Percentiles rank a stretch among this genome's conserved stretches.
Evolutionary conservation across 2,329 filamentous ascomycete species (phyloP).

Genomic region (Eutypella sp.): DNA sequence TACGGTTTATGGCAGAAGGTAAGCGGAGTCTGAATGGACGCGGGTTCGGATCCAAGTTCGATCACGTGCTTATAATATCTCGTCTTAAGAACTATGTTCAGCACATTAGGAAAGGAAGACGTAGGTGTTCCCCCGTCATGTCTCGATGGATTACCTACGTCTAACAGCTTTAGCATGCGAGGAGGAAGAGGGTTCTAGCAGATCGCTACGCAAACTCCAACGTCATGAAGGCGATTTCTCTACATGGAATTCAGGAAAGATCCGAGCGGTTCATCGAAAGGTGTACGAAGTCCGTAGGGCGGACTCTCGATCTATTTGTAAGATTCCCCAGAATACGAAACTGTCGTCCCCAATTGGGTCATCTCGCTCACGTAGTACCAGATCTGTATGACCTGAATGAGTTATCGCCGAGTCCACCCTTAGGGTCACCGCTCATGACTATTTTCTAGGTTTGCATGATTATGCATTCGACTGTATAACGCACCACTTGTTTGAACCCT

Average conservation of each 20-base stretch:
- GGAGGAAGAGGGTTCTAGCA: conserved; percentile 57
- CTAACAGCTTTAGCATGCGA: conserved; percentile 47
- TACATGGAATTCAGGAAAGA: conserved; percentile 53
- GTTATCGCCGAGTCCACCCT: neutral
- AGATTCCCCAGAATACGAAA: no score
- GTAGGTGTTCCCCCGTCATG: conserved; percentile 31
- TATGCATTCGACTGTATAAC: conserved; percentile 67
- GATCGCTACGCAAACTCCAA: conserved; percentile 67
- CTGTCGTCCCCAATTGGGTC: neutral
- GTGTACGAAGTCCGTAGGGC: conserved; percentile 40
- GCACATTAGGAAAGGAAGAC: conserved; percentile 49
- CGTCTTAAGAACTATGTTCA: conserved; percentile 51
- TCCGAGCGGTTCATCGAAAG: conserved; percentile 50
- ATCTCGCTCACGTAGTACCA: conserved; percentile 8
- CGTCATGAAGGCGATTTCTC: conserved; percentile 49
- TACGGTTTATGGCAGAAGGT: conserved; percentile 51
- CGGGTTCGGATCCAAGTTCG: neutral
- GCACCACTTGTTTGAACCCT: conserved; percentile 64
- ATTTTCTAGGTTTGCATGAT: conserved; percentile 52
- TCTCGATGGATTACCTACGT: neutral
- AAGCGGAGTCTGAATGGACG: conserved; percentile 9
- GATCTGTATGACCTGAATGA: conserved; percentile 20
- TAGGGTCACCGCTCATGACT: conserved; percentile 10
- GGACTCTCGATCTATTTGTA: conserved; percentile 58
- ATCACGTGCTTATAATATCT: conserved; percentile 2